phyloP scores from a whole-genome alignment of 2,329 filamentous ascomycete genomes.

The Fusarium sp. region DNA sequence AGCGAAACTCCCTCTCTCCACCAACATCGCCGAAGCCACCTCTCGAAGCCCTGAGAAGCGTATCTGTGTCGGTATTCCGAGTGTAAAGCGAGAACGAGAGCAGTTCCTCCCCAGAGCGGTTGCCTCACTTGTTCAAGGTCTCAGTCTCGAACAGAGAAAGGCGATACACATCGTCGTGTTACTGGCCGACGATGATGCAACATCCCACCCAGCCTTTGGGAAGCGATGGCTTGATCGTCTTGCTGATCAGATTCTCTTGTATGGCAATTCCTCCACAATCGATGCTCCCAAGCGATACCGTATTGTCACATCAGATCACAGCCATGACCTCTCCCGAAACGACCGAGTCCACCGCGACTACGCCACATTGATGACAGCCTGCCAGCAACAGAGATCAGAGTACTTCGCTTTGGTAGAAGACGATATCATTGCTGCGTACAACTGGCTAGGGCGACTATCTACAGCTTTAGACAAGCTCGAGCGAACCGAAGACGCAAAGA shows the following conservation, averaged over 20 bases:
- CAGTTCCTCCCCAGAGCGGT: slow-evolving; percentile 40
- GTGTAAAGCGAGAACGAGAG: slow-evolving; percentile 38
- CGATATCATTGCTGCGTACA: slow-evolving; percentile 45
- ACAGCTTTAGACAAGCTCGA: slow-evolving; percentile 21
- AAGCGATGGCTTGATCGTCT: slow-evolving; percentile 44
- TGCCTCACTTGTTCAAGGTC: slow-evolving; percentile 44
- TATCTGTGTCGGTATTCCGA: slow-evolving; percentile 44
- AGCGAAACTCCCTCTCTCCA: neutral
- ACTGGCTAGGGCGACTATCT: slow-evolving; percentile 43
- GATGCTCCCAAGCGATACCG: rapidly evolving
- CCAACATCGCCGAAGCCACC: neutral
- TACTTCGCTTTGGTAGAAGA: slow-evolving; percentile 48
- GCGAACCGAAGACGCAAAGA: slow-evolving; percentile 28
- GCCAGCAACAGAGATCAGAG: slow-evolving; percentile 30
- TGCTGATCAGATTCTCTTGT: slow-evolving; percentile 44
- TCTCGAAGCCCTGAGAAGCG: neutral
- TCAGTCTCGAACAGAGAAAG: slow-evolving; percentile 41
- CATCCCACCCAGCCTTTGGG: slow-evolving; percentile 41
- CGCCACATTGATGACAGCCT: slow-evolving; percentile 39
- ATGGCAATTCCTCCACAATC: neutral
- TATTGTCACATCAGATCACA: neutral
- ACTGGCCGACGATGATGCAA: slow-evolving; percentile 42
- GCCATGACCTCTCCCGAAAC: slow-evolving; percentile 13
- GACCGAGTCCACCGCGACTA: slow-evolving; percentile 44
- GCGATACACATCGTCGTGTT: slow-evolving; percentile 43